phyloP scores from a whole-genome alignment of 2,329 filamentous ascomycete species.

The Aschersonia sp. region DNA sequence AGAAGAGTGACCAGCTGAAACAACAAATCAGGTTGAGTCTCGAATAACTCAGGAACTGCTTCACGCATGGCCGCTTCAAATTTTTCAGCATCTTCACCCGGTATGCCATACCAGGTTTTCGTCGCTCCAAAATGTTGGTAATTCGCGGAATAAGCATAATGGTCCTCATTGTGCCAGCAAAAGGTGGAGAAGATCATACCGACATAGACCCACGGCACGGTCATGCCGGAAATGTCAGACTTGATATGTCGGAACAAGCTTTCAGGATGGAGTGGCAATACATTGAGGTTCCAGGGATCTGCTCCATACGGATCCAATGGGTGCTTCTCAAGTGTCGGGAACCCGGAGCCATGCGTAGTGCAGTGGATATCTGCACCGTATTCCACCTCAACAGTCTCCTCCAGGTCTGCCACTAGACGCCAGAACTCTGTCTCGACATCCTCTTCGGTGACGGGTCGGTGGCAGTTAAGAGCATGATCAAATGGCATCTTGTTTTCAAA shows the following conservation, averaged over 20 bases:
- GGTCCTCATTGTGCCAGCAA: constrained; percentile 98
- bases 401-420: constrained; percentile 83
- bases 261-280: constrained; percentile 77
- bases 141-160: constrained; percentile 94
- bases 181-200: constrained; percentile 99
- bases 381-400: constrained; percentile 93
- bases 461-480: constrained; percentile 69
- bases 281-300: constrained; percentile 92
- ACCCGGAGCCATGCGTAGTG: constrained; percentile 92
- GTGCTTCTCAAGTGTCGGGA: constrained; percentile 85
- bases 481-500: constrained; percentile 84
- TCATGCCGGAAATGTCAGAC: constrained; percentile 97
- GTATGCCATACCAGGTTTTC: constrained; percentile 98
- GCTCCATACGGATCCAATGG: constrained; percentile 75
- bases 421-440: constrained; percentile 96
- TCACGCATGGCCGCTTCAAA: constrained; percentile 93
- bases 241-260: constrained; percentile 96
- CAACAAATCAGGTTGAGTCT: constrained; percentile 87
- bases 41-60: constrained; percentile 89
- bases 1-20: constrained; percentile 96
- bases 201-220: constrained; percentile 96
- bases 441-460: constrained; percentile 75
- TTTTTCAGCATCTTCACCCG: constrained; percentile 80
- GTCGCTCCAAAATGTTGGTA: constrained; percentile 97
- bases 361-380: constrained; percentile 98